These are phyloP conservation scores for Chlamydomonas eustigma DNA, from an alignment of 139 green algal genomes.

Conservation along the genomic window DNA sequence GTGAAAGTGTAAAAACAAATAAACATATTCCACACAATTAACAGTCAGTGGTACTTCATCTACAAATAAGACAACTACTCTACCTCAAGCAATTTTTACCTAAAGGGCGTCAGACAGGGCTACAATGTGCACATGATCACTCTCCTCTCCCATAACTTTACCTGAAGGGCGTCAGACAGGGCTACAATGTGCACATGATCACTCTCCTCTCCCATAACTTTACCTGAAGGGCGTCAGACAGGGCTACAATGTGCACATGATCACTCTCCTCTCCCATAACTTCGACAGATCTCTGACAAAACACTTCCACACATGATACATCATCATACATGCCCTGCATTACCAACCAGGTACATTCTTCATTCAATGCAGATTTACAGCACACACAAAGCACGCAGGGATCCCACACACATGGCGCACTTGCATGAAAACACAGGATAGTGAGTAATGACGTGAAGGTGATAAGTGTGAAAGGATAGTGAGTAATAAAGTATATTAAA, in stretches of 20 bases:
- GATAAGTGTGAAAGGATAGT: no score
- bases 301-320: slow-evolving; percentile 47
- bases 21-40: no score
- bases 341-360: no score
- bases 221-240: slow-evolving; percentile 82
- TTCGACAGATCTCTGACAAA: slow-evolving; percentile 64
- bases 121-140: no score
- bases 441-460: no score
- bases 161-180: slow-evolving; percentile 79
- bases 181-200: slow-evolving; percentile 90
- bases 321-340: slow-evolving; percentile 66
- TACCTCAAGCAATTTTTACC: neutral
- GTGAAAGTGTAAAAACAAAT: neutral
- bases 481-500: no score
- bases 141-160: slow-evolving; percentile 9
- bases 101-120: neutral
- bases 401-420: no score
- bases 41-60: no score
- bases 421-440: no score
- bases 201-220: neutral
- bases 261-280: slow-evolving; percentile 93
- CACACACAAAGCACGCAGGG: no score
- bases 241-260: slow-evolving; percentile 89
- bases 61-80: neutral
- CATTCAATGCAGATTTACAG: no score